Evolutionary conservation across 495 filamentous ascomycete species (phyloP).

Genomic region (Daldinia childiae): DNA sequence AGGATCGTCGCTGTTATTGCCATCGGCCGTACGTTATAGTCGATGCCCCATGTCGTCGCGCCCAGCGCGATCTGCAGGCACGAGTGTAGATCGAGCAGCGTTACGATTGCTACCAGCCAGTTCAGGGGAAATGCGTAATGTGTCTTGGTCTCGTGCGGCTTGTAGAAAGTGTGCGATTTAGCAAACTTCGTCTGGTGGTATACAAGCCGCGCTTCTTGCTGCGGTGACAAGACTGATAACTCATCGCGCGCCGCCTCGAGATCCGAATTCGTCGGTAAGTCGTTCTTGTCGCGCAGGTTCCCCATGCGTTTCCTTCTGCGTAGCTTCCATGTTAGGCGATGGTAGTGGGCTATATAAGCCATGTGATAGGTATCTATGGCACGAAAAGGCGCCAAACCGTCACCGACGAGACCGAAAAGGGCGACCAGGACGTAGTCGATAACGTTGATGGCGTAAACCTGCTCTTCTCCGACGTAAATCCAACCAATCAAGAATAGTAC

Average conservation of each 20-base stretch:
- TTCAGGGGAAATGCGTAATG: conserved; percentile 80
- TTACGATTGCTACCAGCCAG: conserved; percentile 73
- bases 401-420: conserved; percentile 79
- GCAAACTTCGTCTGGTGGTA: conserved; percentile 80
- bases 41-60: conserved; percentile 76
- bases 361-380: conserved; percentile 84
- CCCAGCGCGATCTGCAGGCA: conserved; percentile 79
- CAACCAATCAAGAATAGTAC: conserved; percentile 86
- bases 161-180: conserved; percentile 84
- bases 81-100: conserved; percentile 79
- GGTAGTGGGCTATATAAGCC: conserved; percentile 69
- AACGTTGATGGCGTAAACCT: conserved; percentile 74
- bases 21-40: conserved; percentile 67
- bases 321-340: conserved; percentile 75
- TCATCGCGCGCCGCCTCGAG: conserved; percentile 59
- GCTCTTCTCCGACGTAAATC: conserved; percentile 80
- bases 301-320: conserved; percentile 70
- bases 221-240: conserved; percentile 65
- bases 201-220: conserved; percentile 69
- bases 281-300: conserved; percentile 73
- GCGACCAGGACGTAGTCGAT: conserved; percentile 82
- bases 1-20: conserved; percentile 82
- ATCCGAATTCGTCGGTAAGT: conserved; percentile 65
- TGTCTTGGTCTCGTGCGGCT: conserved; percentile 82
- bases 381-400: conserved; percentile 79